Evolutionary conservation across 805 yeast species (phyloP), one percentile per base, ranked within the genome.

Genomic region (Citeromyces matritensis): DNA sequence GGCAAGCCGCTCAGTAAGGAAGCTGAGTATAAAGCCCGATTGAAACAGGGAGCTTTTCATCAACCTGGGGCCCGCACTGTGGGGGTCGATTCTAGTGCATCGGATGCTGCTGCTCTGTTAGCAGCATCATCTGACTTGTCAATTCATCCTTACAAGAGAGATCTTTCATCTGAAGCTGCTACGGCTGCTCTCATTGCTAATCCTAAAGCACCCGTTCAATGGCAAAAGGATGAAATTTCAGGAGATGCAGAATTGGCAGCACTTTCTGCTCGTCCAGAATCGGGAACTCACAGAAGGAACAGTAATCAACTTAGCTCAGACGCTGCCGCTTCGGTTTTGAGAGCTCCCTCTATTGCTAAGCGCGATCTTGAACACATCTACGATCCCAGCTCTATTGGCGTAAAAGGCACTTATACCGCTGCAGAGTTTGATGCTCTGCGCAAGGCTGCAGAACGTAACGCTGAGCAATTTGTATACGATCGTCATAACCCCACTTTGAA

Each of bases 51-150:
- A 19, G 60, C 70, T 24, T 77, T 59, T 53, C 55, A 60, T 29
- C 57, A 63, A 40, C 79, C 69, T 30, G 69, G 64, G 12, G 58
- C 52, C 32, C 60, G 60, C 3, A 53, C 63, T 8, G 53, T 73
- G 5, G 86, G 88, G n/a, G 79, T 77, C 21, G 63, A 69, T 37
- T 63, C 74, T 36, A 62, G 69, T 27, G 82, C 85, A 19, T 67
- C 82, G 10, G 84, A 75, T 46, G 69, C 79, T 5, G 88, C 93
- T 30, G 91, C 91, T 1, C 56, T 77, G 33, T 58, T 78, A 38
- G 93, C 91, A 2, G 69, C 81, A 5, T 67, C 73, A 9, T 55
- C 79, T 2, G 80, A 73, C 48, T 59, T 74, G 29, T 63, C 73
- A 2, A 69, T 77, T 25, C 68, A 65, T 38, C 73, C 83, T 9